Evolutionary conservation across 345 rosid genomes (phyloP), one percentile per base, ranked within the genome.

Genomic region (Ceriops decandra): DNA sequence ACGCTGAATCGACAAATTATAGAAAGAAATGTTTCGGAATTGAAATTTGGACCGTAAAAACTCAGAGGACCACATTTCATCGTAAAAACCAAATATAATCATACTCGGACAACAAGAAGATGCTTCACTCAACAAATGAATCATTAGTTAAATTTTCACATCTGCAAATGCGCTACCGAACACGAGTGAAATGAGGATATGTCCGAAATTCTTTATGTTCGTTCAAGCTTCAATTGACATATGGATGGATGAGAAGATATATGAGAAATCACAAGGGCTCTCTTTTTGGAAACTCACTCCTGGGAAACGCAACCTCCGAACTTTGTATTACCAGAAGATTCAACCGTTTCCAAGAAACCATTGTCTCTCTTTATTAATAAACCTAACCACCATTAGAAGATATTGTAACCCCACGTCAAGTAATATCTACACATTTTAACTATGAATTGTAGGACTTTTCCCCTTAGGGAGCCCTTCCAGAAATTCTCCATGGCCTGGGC

Each of bases 371-470:
- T n/a, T n/a, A n/a, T 1, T 0, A 24, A 24, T 24, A 24, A 24
- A 24, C 26, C 26, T 1, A 24, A 1, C 1, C 1, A 24, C 26
- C 26, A 24, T 24, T 0, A 24, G 26, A 1, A 0, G 26, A 24
- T 0, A 24, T 0, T 0, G 26, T 24, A 24, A 24, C 1, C 1
- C 26, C 1, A 24, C 26, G 1, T 0, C 1, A 24, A 24, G 0
- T 24, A 24, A 24, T 24, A 24, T 24, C 26, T 24, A 24, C 1
- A 24, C 0, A 24, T 24, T 24, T 24, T 24, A 24, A 24, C 26
- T 24, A 24, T 24, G 84, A 80, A 83, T 91, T 95, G 80, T 89
- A 95, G 76, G 91, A 92, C 79, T 95, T 38, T 9, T 0, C 2
- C 46, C 46, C 46, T 0, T 0, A 10, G 16, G 15, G 4, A 38